Evolutionary conservation across 2,329 filamentous ascomycete species (phyloP), one percentile per base, ranked within the genome.

Genomic region (Xylariaceae sp.): DNA sequence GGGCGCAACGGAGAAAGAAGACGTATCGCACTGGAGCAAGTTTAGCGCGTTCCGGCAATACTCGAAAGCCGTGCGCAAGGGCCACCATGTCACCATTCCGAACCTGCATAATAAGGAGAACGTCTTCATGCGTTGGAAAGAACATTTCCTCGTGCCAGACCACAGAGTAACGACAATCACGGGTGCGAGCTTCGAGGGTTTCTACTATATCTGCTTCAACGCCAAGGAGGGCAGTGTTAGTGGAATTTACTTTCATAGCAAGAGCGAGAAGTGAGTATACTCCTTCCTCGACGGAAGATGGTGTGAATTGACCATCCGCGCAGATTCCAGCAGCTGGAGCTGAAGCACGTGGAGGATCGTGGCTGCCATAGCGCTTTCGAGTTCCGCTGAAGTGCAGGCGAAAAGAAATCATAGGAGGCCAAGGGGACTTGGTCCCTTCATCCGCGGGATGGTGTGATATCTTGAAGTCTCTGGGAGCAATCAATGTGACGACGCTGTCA

Each of bases 121-220:
- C 66, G 85, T 99, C 31, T 99, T 96, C 65, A 99, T 99, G 94
- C 84, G 94, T 53, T 99, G 94, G 94, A 99, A 99, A 70, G 94
- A 99, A 66, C 90, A 95, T 62, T 99, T 99, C 63, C 75, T 99
- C 1, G 94, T 99, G 1, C 94, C 94, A 1, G 91, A 99, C 63
- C 94, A 99, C 67, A 82, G 89, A 14, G 90, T 97, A 17, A 82
- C 86, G 53, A 95, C 89, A 11, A 96, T 99, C 54, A 88, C 84
- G 32, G 94, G 94, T 15, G 94, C 94, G 7, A 97, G 92, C 64
- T 99, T 97, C 53, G 94, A 99, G 66, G 94, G 94, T 0, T 99
- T 99, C 67, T 99, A 97, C 68, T 99, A 99, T 65, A 97, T 99
- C 58, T 96, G 91, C 73, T 97, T 97, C 74, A 96, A 97, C 68